A percentile compares a stretch with the other conserved stretches of the same genome.
phyloP scores from a whole-genome alignment of 2,329 filamentous ascomycete genomes.

The Trichoderma endophyticum region DNA sequence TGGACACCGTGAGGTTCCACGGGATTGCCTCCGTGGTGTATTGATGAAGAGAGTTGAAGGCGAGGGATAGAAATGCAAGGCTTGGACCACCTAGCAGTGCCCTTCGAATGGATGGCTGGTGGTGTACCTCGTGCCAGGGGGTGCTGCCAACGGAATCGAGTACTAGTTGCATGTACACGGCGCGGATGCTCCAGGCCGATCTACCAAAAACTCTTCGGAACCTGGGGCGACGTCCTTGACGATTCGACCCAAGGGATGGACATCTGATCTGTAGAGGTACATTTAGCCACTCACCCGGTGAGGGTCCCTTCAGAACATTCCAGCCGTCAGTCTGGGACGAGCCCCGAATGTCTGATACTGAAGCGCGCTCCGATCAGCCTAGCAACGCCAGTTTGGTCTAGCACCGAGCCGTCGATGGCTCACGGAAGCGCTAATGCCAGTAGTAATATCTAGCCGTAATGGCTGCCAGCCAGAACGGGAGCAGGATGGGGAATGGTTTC shows the following conservation, averaged over 20 bases:
- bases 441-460: conserved; percentile 4
- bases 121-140: neutral
- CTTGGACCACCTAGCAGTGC: neutral
- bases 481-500: conserved; percentile 13
- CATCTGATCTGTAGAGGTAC: neutral
- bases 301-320: neutral
- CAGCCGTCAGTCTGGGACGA: neutral
- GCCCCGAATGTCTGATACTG: conserved; percentile 5
- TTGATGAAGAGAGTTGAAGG: neutral
- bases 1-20: neutral
- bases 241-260: neutral
- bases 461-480: neutral
- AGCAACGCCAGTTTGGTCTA: conserved; percentile 5
- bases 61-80: neutral
- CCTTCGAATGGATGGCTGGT: conserved; percentile 6
- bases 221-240: neutral
- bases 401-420: neutral
- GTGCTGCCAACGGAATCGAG: neutral
- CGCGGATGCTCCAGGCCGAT: neutral
- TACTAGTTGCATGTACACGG: neutral
- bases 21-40: neutral
- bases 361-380: neutral
- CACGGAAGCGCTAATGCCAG: conserved; percentile 12
- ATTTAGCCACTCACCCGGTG: neutral
- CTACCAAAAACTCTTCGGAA: neutral